phyloP scores from a whole-genome alignment of 225 moss, liverwort and hornwort species.

The Thuidium tamariscinum region DNA sequence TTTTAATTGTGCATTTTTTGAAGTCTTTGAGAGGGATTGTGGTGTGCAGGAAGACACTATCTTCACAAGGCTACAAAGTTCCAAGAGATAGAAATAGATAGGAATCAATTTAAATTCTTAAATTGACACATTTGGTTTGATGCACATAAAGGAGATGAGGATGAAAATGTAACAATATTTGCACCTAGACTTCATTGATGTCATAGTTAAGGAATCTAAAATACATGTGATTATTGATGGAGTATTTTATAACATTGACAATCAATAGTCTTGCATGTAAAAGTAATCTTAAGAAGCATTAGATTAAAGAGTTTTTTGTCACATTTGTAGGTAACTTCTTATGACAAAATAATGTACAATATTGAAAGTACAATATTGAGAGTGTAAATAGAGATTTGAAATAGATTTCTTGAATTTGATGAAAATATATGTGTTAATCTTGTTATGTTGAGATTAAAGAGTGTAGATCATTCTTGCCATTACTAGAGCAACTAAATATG shows the following conservation, averaged over 20 bases:
- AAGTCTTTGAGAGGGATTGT: background rate
- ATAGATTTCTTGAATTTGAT: background rate
- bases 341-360: background rate
- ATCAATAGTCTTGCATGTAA: background rate
- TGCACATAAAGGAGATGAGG: background rate
- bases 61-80: background rate
- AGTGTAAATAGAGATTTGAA: background rate
- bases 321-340: background rate
- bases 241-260: background rate
- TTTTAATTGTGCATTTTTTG: background rate
- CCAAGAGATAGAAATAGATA: background rate
- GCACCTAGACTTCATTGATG: background rate
- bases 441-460: background rate
- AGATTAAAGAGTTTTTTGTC: background rate
- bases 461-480: background rate
- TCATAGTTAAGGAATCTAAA: background rate
- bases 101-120: background rate
- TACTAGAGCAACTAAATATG: fast-evolving
- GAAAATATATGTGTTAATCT: background rate
- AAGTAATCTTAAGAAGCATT: background rate
- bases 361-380: too few species aligned
- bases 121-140: background rate
- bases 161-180: background rate
- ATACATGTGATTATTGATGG: background rate
- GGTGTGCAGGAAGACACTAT: background rate